phyloP scores from a whole-genome alignment of 768 basidiomycete species.

The Lactarius quietus region DNA sequence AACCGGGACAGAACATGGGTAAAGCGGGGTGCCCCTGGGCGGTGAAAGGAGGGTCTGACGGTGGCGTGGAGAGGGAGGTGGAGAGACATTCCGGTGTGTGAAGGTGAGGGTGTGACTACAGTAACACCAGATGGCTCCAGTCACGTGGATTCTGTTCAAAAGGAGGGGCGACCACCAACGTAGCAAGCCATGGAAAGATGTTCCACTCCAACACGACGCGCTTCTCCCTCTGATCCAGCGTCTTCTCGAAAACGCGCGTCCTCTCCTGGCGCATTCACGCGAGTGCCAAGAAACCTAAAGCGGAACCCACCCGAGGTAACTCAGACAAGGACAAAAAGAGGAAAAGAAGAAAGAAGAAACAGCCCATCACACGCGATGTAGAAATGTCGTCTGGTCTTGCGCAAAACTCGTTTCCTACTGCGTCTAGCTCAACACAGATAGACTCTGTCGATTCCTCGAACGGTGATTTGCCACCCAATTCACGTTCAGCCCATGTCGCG shows the following conservation, averaged over 20 bases:
- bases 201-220: neutral
- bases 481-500: neutral
- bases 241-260: slow-evolving; percentile 12
- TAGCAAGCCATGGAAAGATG: slow-evolving; percentile 1
- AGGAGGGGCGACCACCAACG: neutral
- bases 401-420: neutral
- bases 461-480: neutral
- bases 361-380: slow-evolving; percentile 24
- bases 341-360: slow-evolving; percentile 31
- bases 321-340: slow-evolving; percentile 30
- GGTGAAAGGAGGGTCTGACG: slow-evolving; percentile 1
- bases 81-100: slow-evolving; percentile 2
- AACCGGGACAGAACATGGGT: neutral
- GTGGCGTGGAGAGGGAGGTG: neutral
- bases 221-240: neutral
- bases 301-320: neutral
- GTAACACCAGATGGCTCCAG: neutral
- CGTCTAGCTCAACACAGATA: neutral
- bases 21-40: neutral
- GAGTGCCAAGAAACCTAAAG: slow-evolving; percentile 7
- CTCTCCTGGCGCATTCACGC: neutral
- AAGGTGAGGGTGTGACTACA: neutral
- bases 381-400: neutral
- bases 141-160: slow-evolving; percentile 1
- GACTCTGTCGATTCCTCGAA: neutral